Conservation (phyloP, 1,139 yeast genomes). For the Pichia sp. region DNA sequence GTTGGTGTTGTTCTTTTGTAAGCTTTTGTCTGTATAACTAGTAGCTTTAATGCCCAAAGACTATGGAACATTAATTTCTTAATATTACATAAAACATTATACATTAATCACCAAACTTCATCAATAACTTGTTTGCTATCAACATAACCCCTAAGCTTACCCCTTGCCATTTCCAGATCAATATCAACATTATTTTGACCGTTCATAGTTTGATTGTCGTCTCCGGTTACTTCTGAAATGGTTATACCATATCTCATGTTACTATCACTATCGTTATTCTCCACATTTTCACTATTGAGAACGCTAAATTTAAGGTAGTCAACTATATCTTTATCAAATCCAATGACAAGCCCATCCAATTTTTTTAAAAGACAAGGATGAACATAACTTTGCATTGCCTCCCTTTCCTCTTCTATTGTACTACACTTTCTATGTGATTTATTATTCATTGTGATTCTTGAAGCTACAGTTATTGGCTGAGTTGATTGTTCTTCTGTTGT, state of each 20-base stretch:
- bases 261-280: not conserved
- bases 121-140: not conserved
- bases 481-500: not conserved
- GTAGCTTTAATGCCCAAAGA: not conserved
- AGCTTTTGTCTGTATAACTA: not conserved
- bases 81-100: not conserved
- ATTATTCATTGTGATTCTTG: constrained; percentile 1
- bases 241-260: not conserved
- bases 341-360: constrained; percentile 52
- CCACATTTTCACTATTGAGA: not conserved
- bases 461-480: not conserved
- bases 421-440: constrained; percentile 25
- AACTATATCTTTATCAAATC: constrained; percentile 48
- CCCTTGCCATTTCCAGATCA: constrained; percentile 5
- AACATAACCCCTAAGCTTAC: constrained; percentile 4
- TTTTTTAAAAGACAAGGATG: constrained; percentile 45
- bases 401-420: constrained; percentile 54
- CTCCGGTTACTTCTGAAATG: not conserved
- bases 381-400: constrained; percentile 43
- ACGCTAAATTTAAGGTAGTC: constrained; percentile 27
- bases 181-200: not conserved
- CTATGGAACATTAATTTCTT: not conserved
- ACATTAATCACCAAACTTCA: not conserved
- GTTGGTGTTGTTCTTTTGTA: constrained; percentile 50
- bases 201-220: not conserved